These are phyloP conservation scores for Cryphonectria nitschkei DNA, from an alignment of 2,329 filamentous ascomycete genomes.

Conservation along the genomic window DNA sequence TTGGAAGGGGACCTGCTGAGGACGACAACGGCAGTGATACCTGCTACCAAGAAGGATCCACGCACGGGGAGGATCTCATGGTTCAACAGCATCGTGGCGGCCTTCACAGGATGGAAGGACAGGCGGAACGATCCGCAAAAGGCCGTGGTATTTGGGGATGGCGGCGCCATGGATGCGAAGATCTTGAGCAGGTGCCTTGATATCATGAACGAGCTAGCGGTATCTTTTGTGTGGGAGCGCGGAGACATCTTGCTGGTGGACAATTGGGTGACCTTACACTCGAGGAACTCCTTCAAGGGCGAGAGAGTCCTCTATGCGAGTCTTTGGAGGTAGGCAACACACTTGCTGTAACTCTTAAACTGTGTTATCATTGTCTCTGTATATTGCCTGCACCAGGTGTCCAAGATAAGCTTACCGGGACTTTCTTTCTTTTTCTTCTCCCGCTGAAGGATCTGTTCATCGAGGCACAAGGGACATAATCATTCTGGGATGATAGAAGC, in stretches of 20 bases:
- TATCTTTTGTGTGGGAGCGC: slow-evolving; percentile 23
- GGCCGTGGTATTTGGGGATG: slow-evolving; percentile 27
- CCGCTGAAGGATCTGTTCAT: not conserved
- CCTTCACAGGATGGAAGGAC: slow-evolving; percentile 28
- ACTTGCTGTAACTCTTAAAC: not conserved
- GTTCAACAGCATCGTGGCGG: slow-evolving; percentile 29
- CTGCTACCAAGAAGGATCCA: slow-evolving; percentile 22
- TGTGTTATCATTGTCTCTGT: not conserved
- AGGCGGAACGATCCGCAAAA: slow-evolving; percentile 23
- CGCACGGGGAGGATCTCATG: slow-evolving; percentile 23
- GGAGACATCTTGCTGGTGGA: slow-evolving; percentile 26
- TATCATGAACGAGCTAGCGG: slow-evolving; percentile 27
- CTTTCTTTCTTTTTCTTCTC: not conserved
- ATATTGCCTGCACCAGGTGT: not conserved
- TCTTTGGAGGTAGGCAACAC: slow-evolving; percentile 21
- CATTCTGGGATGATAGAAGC: too few relatives aligned
- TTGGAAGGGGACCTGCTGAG: slow-evolving; percentile 22
- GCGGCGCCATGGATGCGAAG: slow-evolving; percentile 20
- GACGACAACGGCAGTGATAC: slow-evolving; percentile 26
- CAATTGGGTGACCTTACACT: slow-evolving; percentile 25
- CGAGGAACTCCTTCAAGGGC: slow-evolving; percentile 25
- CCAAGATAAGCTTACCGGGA: not conserved
- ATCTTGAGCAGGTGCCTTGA: slow-evolving; percentile 22
- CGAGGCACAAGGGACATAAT: not conserved
- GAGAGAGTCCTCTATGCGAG: slow-evolving; percentile 27